These are phyloP conservation scores for Rhodotorula sp. DNA, from an alignment of 1,284 basidiomycete species.

Conservation along the genomic window DNA sequence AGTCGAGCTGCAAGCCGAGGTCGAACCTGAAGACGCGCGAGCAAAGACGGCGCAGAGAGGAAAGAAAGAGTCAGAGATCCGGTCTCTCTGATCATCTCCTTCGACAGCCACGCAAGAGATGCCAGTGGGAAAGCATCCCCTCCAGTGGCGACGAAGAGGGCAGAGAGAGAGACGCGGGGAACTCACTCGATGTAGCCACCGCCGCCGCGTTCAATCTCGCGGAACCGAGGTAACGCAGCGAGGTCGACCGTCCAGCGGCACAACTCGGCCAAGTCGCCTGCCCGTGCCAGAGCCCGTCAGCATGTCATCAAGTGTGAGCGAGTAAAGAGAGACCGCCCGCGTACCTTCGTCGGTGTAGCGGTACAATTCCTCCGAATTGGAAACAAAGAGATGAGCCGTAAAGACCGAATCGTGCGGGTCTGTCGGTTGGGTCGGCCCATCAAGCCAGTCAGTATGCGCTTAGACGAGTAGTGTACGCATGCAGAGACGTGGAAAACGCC, in stretches of 20 bases:
- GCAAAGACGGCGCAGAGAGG: no score
- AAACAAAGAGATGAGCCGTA: slow-evolving; percentile 71
- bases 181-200: slow-evolving; percentile 46
- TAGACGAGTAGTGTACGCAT: not conserved
- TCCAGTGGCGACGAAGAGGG: no score
- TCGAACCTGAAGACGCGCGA: slow-evolving; percentile 23
- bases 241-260: slow-evolving; percentile 84
- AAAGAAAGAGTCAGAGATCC: no score
- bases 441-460: no score
- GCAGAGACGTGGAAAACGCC: not conserved
- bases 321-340: not conserved
- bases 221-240: slow-evolving; percentile 58
- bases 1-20: slow-evolving; percentile 34
- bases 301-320: not conserved
- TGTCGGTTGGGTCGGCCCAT: not conserved
- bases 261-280: slow-evolving; percentile 50
- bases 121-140: no score
- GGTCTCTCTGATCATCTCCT: no score
- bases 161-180: not conserved
- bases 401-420: slow-evolving; percentile 53
- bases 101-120: no score
- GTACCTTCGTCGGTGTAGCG: slow-evolving; percentile 30
- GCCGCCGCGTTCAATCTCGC: slow-evolving; percentile 49
- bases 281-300: slow-evolving; percentile 41
- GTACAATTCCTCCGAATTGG: slow-evolving; percentile 52